A percentile compares a stretch with the other conserved stretches of the same genome.
phyloP scores from a whole-genome alignment of 169 alveolate genomes.

The Theileria equi region DNA sequence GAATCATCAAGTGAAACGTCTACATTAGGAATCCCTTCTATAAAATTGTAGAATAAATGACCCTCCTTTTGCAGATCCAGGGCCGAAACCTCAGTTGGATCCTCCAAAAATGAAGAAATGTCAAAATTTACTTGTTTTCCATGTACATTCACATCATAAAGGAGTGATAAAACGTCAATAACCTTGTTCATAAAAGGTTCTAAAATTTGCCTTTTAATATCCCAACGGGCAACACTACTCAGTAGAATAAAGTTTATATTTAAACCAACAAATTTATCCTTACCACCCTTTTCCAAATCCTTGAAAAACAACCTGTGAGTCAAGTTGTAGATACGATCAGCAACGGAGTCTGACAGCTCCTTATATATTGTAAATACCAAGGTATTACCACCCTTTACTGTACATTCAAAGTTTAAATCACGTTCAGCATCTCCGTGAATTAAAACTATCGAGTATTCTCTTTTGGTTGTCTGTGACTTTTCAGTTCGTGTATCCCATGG shows the following conservation, averaged over 20 bases:
- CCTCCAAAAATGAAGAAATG: no score
- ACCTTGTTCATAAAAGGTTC: conserved; percentile 9
- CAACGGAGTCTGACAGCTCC: not conserved
- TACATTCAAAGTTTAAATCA: conserved; percentile 16
- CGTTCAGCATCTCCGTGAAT: not conserved
- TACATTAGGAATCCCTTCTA: conserved; percentile 27
- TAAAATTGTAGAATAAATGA: conserved; percentile 4
- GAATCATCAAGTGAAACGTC: conserved; percentile 29
- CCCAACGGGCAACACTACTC: conserved; percentile 27
- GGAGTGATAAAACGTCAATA: conserved; percentile 27
- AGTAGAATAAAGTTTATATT: conserved; percentile 26
- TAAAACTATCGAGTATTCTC: conserved; percentile 4
- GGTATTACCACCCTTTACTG: conserved; percentile 31
- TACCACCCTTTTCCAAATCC: conserved; percentile 23
- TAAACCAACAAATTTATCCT: conserved; percentile 17
- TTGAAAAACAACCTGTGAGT: conserved; percentile 4
- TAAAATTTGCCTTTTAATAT: conserved; percentile 1
- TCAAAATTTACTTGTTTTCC: conserved; percentile 18
- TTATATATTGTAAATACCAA: conserved; percentile 3
- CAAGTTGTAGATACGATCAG: conserved; percentile 14
- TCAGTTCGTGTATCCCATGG: no score
- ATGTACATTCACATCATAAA: conserved; percentile 44
- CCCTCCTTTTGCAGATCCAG: conserved; percentile 28
- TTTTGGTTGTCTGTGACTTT: no score
- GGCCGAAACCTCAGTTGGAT: not conserved